Conservation (phyloP, 1,284 basidiomycete species). For the Peniophora sp. region DNA sequence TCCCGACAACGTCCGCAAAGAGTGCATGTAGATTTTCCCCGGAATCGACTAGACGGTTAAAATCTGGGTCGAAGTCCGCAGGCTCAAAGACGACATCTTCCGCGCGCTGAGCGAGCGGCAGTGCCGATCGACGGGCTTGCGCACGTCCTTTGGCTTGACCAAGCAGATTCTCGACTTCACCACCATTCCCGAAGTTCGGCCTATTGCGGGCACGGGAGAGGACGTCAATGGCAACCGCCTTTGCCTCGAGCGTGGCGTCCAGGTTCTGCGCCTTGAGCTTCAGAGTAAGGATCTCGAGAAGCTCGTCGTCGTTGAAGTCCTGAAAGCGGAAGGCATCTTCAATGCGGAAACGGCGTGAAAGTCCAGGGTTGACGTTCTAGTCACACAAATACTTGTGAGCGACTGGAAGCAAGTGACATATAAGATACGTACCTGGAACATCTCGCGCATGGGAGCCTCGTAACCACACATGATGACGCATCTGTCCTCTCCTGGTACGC, state of each 20-base stretch:
- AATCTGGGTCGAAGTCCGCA: conserved; percentile 55
- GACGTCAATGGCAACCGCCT: conserved; percentile 43
- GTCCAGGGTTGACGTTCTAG: conserved; percentile 60
- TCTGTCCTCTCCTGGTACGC: conserved; percentile 56
- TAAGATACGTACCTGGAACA: conserved; percentile 58
- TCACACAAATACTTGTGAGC: background rate
- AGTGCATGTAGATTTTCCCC: conserved; percentile 42
- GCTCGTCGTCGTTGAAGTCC: conserved; percentile 47
- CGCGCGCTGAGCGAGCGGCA: conserved; percentile 23
- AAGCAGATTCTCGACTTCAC: conserved; percentile 61
- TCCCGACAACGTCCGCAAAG: conserved; percentile 56
- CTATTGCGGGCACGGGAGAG: conserved; percentile 42
- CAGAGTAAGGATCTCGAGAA: conserved; percentile 41
- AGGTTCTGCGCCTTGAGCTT: conserved; percentile 54
- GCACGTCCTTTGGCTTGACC: conserved; percentile 44
- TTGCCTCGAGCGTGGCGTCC: conserved; percentile 45
- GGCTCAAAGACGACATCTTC: conserved; percentile 43
- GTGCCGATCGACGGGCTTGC: conserved; percentile 31
- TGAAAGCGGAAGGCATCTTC: conserved; percentile 60
- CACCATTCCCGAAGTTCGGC: conserved; percentile 62
- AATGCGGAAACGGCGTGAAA: conserved; percentile 50
- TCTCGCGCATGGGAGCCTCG: conserved; percentile 53
- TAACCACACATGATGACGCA: conserved; percentile 61
- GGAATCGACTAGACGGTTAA: conserved; percentile 38
- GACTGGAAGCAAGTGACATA: background rate